Evolutionary conservation across 2,329 filamentous ascomycete species (phyloP).

Genomic region (Penicillium digitatum): DNA sequence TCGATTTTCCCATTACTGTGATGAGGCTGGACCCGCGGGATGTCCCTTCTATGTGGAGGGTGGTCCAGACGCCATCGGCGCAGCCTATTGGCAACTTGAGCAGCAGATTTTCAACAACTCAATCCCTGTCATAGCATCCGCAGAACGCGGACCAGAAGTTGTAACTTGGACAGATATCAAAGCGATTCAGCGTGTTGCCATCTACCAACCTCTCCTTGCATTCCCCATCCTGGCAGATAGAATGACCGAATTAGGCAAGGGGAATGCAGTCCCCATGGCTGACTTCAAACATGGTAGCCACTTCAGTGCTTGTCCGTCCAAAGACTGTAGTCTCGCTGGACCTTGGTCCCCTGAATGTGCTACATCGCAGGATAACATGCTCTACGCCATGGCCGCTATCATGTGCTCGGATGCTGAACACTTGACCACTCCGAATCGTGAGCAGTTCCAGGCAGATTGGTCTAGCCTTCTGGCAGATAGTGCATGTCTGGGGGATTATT

Average conservation of each 20-base stretch:
- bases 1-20: slow-evolving; percentile 33
- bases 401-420: slow-evolving; percentile 32
- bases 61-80: slow-evolving; percentile 28
- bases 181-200: slow-evolving; percentile 25
- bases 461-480: slow-evolving; percentile 24
- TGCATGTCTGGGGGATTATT: slow-evolving; percentile 33
- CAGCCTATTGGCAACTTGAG: slow-evolving; percentile 25
- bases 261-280: slow-evolving; percentile 28
- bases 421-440: slow-evolving; percentile 16
- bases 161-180: slow-evolving; percentile 37
- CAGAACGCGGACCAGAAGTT: slow-evolving; percentile 32
- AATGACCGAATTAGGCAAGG: slow-evolving; percentile 24
- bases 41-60: slow-evolving; percentile 33
- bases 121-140: slow-evolving; percentile 30
- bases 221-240: slow-evolving; percentile 29
- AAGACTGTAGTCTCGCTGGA: slow-evolving; percentile 28
- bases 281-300: slow-evolving; percentile 30
- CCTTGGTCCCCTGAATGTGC: slow-evolving; percentile 33
- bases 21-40: slow-evolving; percentile 22
- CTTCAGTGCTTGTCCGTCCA: slow-evolving; percentile 26
- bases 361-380: slow-evolving; percentile 23
- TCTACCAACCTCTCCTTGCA: slow-evolving; percentile 32
- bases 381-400: slow-evolving; percentile 31
- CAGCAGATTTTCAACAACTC: slow-evolving; percentile 24
- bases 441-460: slow-evolving; percentile 26